phyloP scores from a whole-genome alignment of 208 protist species.

The Leishmania gerbilli region DNA sequence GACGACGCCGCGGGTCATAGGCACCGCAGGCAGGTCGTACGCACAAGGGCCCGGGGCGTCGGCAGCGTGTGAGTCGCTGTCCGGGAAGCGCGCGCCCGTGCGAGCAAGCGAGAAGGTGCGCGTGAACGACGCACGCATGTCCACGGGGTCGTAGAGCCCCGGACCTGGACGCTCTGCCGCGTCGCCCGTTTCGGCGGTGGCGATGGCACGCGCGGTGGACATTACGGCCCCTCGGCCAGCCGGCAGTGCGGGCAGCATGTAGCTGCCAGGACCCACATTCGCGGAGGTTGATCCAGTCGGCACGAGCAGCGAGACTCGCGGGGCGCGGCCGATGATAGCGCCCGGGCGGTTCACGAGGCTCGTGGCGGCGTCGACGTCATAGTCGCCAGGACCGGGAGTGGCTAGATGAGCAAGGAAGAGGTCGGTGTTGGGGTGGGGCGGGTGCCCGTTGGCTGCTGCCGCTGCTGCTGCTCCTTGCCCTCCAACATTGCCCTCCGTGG shows the following conservation, averaged over 20 bases:
- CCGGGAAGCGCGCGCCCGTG: slow-evolving; percentile 26
- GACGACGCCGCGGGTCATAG: neutral
- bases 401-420: slow-evolving; percentile 1
- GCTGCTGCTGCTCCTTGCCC: neutral
- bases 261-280: slow-evolving; percentile 36
- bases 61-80: neutral
- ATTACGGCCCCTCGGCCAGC: slow-evolving; percentile 24
- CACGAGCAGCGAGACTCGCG: slow-evolving; percentile 19
- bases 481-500: neutral
- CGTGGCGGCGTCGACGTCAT: slow-evolving; percentile 32
- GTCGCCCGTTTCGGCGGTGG: neutral
- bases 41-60: slow-evolving; percentile 34
- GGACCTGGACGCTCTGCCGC: slow-evolving; percentile 40
- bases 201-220: neutral
- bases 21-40: slow-evolving; percentile 16
- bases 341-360: slow-evolving; percentile 26
- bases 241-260: slow-evolving; percentile 33
- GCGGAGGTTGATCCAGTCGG: neutral
- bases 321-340: slow-evolving; percentile 49
- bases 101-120: slow-evolving; percentile 21
- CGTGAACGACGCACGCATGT: slow-evolving; percentile 4
- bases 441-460: neutral
- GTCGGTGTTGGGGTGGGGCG: neutral
- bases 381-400: slow-evolving; percentile 33
- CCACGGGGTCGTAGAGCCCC: slow-evolving; percentile 47